Evolutionary conservation across 2,329 filamentous ascomycete genomes (phyloP).

Genomic region (Fonsecaea pugnacius): DNA sequence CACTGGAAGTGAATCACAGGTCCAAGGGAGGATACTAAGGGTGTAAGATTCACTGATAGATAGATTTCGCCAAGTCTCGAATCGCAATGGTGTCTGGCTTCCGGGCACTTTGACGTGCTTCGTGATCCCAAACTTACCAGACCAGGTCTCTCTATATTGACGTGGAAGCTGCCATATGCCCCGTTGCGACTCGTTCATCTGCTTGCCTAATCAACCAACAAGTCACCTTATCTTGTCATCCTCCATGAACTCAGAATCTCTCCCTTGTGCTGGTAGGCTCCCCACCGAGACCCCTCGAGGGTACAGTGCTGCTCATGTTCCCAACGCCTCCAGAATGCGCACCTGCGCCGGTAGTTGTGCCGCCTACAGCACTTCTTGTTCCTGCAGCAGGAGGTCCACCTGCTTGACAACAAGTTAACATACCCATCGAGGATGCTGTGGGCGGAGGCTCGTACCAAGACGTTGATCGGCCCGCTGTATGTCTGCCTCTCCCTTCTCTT

Average conservation of each 20-base stretch:
- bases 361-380: constrained; percentile 9
- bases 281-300: constrained; percentile 19
- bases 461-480: constrained; percentile 23
- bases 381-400: constrained; percentile 12
- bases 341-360: constrained; percentile 29
- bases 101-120: not conserved
- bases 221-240: not conserved
- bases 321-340: constrained; percentile 30
- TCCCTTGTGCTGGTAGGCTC: constrained; percentile 20
- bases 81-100: not conserved
- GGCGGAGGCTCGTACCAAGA: constrained; percentile 7
- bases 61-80: not conserved
- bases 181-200: not conserved
- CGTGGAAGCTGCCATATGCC: not conserved
- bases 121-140: not conserved
- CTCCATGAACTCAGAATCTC: constrained; percentile 17
- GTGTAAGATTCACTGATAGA: not conserved
- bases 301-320: constrained; percentile 26
- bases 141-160: not conserved
- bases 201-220: not conserved
- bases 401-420: constrained; percentile 7
- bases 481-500: constrained; percentile 29
- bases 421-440: not conserved
- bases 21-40: not conserved
- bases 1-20: not conserved